phyloP scores from a whole-genome alignment of 331 rosid species.

The Prunus yedoensis region DNA sequence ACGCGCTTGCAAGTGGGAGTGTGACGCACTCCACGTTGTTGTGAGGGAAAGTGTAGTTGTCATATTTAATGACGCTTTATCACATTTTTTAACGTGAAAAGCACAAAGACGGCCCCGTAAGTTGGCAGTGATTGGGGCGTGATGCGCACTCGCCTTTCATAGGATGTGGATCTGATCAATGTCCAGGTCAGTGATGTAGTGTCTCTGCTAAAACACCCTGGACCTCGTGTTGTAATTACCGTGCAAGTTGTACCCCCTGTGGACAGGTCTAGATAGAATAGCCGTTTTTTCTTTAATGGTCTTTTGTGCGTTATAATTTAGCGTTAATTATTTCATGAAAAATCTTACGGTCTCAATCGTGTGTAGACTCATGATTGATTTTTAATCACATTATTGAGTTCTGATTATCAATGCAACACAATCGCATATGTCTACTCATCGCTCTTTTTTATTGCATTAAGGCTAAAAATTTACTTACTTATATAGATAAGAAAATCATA shows the following conservation, averaged over 20 bases:
- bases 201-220: constrained; percentile 27
- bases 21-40: constrained; percentile 18
- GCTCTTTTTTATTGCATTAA: no score
- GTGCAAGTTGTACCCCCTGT: not conserved
- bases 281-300: not conserved
- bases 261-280: not conserved
- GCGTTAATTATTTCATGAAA: not conserved
- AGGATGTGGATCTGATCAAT: constrained; percentile 18
- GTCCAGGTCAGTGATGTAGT: constrained; percentile 32
- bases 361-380: no score
- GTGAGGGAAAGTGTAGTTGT: constrained; percentile 46
- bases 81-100: constrained; percentile 35
- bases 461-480: no score
- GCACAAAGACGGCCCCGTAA: constrained; percentile 26
- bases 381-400: no score
- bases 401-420: no score
- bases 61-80: constrained; percentile 37
- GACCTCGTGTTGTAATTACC: constrained; percentile 2
- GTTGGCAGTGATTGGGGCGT: constrained; percentile 49
- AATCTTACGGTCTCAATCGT: no score
- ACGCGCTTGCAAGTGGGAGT: constrained; percentile 47
- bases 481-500: no score
- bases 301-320: not conserved
- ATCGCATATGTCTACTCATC: no score
- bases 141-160: constrained; percentile 35